A percentile compares a stretch with the other conserved stretches of the same genome.
phyloP scores from a whole-genome alignment of 1,284 basidiomycete species.

The Gymnopus androsaceus region DNA sequence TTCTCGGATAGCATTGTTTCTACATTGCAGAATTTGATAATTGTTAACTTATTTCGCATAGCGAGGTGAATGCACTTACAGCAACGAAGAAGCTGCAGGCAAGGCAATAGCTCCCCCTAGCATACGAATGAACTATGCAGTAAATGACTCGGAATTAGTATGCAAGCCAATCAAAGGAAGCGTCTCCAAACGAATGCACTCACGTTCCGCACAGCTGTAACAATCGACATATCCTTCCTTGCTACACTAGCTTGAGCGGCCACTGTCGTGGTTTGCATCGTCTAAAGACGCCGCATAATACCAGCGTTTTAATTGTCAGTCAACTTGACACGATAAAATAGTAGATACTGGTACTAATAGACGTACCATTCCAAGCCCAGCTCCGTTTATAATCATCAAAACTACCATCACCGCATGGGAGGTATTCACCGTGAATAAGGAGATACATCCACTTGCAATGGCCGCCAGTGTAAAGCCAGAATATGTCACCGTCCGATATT shows the following conservation, averaged over 20 bases:
- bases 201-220: conserved; percentile 68
- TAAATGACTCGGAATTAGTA: neutral
- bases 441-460: conserved; percentile 67
- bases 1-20: conserved; percentile 55
- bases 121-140: conserved; percentile 57
- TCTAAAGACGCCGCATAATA: too few species aligned
- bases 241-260: conserved; percentile 72
- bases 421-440: conserved; percentile 55
- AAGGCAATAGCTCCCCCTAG: conserved; percentile 66
- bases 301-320: too few species aligned
- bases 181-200: conserved; percentile 51
- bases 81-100: conserved; percentile 60
- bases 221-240: conserved; percentile 68
- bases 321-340: neutral
- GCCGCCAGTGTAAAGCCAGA: conserved; percentile 70
- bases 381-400: conserved; percentile 68
- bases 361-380: conserved; percentile 65
- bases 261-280: conserved; percentile 63
- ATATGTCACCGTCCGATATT: conserved; percentile 62
- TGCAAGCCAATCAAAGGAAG: neutral
- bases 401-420: conserved; percentile 57
- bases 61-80: conserved; percentile 34
- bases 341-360: neutral
- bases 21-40: conserved; percentile 23
- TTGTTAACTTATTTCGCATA: neutral